phyloP scores from a whole-genome alignment of 805 yeast genomes.

The Metschnikowia lachancei region DNA sequence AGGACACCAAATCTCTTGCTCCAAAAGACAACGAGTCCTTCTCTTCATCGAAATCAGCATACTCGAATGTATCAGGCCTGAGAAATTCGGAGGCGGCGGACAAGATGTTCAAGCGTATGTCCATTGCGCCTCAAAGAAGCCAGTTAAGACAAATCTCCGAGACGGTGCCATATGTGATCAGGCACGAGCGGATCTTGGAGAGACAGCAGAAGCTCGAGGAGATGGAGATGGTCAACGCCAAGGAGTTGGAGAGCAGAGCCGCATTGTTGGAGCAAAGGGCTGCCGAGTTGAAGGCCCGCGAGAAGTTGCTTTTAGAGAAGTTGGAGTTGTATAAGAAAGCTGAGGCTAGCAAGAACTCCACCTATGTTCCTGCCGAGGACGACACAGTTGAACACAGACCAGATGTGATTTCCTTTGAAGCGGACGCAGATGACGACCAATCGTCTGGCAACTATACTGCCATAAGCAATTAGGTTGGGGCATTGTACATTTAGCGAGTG shows the following conservation, averaged over 20 bases:
- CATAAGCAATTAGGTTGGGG: constrained; percentile 8
- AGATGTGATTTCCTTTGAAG: background rate
- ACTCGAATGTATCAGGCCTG: constrained; percentile 22
- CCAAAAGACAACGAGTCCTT: constrained; percentile 29
- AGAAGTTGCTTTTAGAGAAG: constrained; percentile 48
- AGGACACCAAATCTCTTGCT: constrained; percentile 24
- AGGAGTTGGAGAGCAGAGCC: constrained; percentile 70
- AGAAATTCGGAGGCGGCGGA: constrained; percentile 20
- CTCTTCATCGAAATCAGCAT: constrained; percentile 31
- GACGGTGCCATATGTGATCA: constrained; percentile 78
- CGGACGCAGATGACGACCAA: constrained; percentile 5
- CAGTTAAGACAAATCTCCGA: constrained; percentile 76
- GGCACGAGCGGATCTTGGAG: constrained; percentile 71
- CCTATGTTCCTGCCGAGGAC: background rate
- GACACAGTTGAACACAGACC: constrained; percentile 1
- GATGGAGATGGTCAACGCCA: constrained; percentile 73
- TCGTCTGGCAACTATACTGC: constrained; percentile 18
- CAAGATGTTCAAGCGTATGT: constrained; percentile 40
- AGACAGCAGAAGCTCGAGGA: constrained; percentile 79
- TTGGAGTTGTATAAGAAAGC: constrained; percentile 25
- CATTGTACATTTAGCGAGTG: background rate
- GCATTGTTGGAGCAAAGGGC: constrained; percentile 74
- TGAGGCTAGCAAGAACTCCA: constrained; percentile 6
- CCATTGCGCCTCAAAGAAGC: constrained; percentile 50
- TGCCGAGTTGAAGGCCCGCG: constrained; percentile 65